Percentiles rank a stretch among this genome's conserved stretches.
These are phyloP conservation scores for Mycena indigotica DNA, from an alignment of 768 basidiomycete species.

Conservation along the genomic window DNA sequence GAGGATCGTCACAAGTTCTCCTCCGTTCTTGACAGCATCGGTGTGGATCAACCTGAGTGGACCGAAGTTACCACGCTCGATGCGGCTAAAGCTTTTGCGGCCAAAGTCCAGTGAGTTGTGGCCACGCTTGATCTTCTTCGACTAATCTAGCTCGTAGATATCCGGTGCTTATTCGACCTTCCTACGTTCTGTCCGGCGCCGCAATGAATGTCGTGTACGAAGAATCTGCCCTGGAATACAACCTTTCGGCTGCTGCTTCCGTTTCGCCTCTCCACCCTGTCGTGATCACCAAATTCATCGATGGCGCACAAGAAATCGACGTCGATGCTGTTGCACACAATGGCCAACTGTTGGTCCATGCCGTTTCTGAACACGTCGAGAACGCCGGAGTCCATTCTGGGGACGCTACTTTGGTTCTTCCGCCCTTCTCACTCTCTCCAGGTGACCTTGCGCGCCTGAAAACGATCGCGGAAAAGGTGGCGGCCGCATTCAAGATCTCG, in stretches of 20 bases:
- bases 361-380: constrained; percentile 97
- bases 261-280: constrained; percentile 98
- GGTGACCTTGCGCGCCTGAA: constrained; percentile 86
- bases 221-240: constrained; percentile 85
- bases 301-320: constrained; percentile 96
- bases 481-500: constrained; percentile 91
- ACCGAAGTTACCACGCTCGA: constrained; percentile 85
- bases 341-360: constrained; percentile 90
- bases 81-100: constrained; percentile 89
- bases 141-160: constrained; percentile 54
- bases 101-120: constrained; percentile 74
- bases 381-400: constrained; percentile 99
- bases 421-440: constrained; percentile 80
- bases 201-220: constrained; percentile 99
- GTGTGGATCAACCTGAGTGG: constrained; percentile 98
- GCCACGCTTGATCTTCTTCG: no score
- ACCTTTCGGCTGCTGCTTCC: constrained; percentile 92
- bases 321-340: constrained; percentile 95
- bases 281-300: constrained; percentile 98
- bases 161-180: constrained; percentile 96
- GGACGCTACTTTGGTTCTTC: constrained; percentile 95
- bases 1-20: constrained; percentile 99
- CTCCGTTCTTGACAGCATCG: constrained; percentile 89
- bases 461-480: constrained; percentile 93
- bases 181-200: constrained; percentile 97